Evolutionary conservation across 2,329 filamentous ascomycete genomes (phyloP).

Genomic region (Diaporthe australafricana): DNA sequence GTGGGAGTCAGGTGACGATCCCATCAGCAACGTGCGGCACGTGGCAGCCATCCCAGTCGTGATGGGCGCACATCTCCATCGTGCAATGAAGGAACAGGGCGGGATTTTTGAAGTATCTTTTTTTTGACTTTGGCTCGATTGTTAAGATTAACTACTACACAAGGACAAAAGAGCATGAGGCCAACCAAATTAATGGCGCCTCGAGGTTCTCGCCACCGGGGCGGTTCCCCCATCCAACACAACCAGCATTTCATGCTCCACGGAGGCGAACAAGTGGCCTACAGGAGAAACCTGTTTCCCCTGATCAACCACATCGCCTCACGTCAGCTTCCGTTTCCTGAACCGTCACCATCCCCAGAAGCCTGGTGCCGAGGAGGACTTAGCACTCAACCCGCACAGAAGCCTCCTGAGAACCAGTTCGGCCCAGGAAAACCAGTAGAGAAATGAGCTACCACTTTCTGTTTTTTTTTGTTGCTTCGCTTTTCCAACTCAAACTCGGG

Average conservation of each 20-base stretch:
- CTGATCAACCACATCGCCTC: conserved; percentile 28
- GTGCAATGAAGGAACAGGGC: neutral
- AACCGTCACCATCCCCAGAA: neutral
- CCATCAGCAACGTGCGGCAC: too few relatives aligned
- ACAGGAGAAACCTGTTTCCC: conserved; percentile 19
- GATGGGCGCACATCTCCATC: neutral
- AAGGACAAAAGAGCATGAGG: conserved; percentile 50
- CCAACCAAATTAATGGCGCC: conserved; percentile 49
- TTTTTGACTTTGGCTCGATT: conserved; percentile 37
- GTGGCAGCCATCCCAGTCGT: neutral
- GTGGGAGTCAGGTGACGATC: neutral
- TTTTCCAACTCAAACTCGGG: conserved; percentile 23
- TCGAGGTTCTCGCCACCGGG: conserved; percentile 46
- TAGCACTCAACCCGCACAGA: conserved; percentile 35
- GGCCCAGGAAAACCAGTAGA: conserved; percentile 33
- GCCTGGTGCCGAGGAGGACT: conserved; percentile 35
- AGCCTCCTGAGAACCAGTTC: neutral
- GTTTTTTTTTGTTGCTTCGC: neutral
- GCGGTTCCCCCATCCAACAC: conserved; percentile 37
- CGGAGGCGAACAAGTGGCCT: conserved; percentile 19
- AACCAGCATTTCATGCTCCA: conserved; percentile 40
- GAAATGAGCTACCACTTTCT: conserved; percentile 34
- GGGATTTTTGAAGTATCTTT: conserved; percentile 4
- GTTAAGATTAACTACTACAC: conserved; percentile 58
- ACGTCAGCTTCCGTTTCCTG: conserved; percentile 26